Base-by-base conservation (phyloP, 176 grass and related monocot species). In the Thalia dealbata region DNA sequence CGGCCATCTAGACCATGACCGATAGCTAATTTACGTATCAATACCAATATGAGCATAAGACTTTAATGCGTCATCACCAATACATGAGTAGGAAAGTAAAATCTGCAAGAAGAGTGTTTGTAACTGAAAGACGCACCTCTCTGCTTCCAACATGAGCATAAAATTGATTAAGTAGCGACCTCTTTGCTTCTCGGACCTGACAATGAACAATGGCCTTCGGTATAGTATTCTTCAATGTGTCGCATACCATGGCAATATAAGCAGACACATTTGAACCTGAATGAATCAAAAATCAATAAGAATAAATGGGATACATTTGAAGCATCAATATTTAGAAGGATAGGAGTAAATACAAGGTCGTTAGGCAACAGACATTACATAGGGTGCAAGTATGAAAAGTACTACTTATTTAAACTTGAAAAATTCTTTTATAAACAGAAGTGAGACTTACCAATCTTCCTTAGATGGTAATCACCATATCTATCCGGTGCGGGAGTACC, bases 251-350 rank as follows among this genome's bases (percentile, higher is more conserved):
- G 80, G 77, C 74, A 65, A 99, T 86, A 64, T 99, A 99, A 77
- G 95, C 83, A 41, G 90, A 86, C 64, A 99, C 95, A 95, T 99
- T 99, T 0, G 90, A 90, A 69, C 95, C 95, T 99, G 83, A 66
- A 56, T 14, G 32, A 48, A 50, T 11, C n/a, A 4, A 26, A 23
- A 50, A 66, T 38, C 6, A 13, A 55, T 73, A 64, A 56, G 3
- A 82, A 84, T 7, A 4, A 55, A 16, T 14, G 45, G 18, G 10
- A 7, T 38, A 70, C 25, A 62, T 46, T 21, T 46, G 10, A 43
- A 44, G 38, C 65, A 45, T 68, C 18, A 22, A 68, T 3, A 24
- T 12, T 12, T 21, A 44, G 3, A 44, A 27, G 21, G 38, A 68
- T 42, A 68, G 22, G 44, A 44, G 25, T 32, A 24, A 67, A 67